Evolutionary conservation across 1,139 yeast genomes (phyloP).

Genomic region (Candida tropicalis): DNA sequence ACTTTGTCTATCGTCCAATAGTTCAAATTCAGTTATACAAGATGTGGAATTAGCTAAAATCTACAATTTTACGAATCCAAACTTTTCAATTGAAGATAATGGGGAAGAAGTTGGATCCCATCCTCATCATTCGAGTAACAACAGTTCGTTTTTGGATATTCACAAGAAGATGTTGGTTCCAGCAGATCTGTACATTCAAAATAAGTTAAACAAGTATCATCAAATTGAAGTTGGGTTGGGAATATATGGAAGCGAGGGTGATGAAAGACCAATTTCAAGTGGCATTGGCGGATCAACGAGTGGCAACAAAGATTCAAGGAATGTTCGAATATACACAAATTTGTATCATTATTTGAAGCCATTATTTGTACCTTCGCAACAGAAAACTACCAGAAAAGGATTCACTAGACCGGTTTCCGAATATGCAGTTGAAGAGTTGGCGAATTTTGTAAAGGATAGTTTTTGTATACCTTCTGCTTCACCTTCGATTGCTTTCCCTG

Average conservation of each 20-base stretch:
- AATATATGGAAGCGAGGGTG: constrained; percentile 14
- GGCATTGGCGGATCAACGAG: neutral
- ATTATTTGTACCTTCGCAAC: constrained; percentile 18
- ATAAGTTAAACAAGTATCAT: constrained; percentile 23
- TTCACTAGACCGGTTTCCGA: constrained; percentile 25
- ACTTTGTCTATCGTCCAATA: constrained; percentile 42
- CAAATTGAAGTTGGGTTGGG: constrained; percentile 29
- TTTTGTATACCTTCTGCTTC: constrained; percentile 16
- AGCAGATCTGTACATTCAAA: constrained; percentile 41
- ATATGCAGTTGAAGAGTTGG: constrained; percentile 31
- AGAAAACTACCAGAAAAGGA: constrained; percentile 16
- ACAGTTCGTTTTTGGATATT: constrained; percentile 30
- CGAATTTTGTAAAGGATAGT: constrained; percentile 29
- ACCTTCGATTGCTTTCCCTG: neutral
- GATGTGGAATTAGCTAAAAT: constrained; percentile 38
- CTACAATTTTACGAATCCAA: constrained; percentile 44
- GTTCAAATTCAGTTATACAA: constrained; percentile 42
- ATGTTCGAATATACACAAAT: constrained; percentile 1
- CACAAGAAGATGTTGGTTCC: constrained; percentile 43
- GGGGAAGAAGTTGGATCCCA: constrained; percentile 26
- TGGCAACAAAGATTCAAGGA: constrained; percentile 5
- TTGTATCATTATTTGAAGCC: constrained; percentile 17
- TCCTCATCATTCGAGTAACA: constrained; percentile 2
- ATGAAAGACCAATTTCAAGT: neutral
- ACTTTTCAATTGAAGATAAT: constrained; percentile 27